These are phyloP conservation scores for Hyphodiscus hymeniophilus DNA, from an alignment of 495 filamentous ascomycete species.

Conservation along the genomic window DNA sequence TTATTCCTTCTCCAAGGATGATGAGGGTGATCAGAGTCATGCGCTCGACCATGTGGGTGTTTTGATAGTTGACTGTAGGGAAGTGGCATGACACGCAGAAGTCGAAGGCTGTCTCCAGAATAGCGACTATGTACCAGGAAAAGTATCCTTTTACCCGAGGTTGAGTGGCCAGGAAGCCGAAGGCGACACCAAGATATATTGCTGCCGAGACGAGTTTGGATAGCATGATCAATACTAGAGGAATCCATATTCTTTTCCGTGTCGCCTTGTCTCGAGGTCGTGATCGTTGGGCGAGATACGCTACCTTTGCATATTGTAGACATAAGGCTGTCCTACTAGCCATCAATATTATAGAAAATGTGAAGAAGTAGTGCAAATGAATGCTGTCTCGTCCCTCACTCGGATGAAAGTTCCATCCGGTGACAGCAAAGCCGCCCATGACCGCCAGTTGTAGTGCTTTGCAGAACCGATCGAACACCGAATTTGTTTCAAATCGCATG, in stretches of 20 bases:
- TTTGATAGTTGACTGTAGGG: conserved; percentile 46
- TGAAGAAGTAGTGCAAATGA: no score
- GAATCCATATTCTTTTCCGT: no score
- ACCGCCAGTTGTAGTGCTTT: conserved; percentile 54
- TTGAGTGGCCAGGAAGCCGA: no score
- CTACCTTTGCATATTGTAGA: conserved; percentile 45
- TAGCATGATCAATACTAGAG: conserved; percentile 32
- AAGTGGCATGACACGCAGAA: conserved; percentile 5
- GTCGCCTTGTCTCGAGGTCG: no score
- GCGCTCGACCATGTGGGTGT: conserved; percentile 54
- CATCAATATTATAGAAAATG: conserved; percentile 38
- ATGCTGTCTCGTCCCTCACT: no score
- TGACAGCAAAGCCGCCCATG: conserved; percentile 56
- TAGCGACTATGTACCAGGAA: conserved; percentile 8
- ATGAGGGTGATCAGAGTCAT: conserved; percentile 61
- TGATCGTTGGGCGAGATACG: conserved; percentile 35
- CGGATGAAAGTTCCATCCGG: conserved; percentile 33
- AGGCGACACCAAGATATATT: conserved; percentile 42
- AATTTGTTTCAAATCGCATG: conserved; percentile 58
- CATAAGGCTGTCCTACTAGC: conserved; percentile 47
- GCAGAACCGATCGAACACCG: conserved; percentile 52
- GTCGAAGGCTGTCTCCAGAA: conserved; percentile 5
- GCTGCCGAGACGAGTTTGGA: conserved; percentile 35
- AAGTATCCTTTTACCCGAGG: no score
- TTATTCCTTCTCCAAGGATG: conserved; percentile 35